These are phyloP conservation scores for Penicillium paradoxum DNA, from an alignment of 495 filamentous ascomycete genomes.

Conservation along the genomic window DNA sequence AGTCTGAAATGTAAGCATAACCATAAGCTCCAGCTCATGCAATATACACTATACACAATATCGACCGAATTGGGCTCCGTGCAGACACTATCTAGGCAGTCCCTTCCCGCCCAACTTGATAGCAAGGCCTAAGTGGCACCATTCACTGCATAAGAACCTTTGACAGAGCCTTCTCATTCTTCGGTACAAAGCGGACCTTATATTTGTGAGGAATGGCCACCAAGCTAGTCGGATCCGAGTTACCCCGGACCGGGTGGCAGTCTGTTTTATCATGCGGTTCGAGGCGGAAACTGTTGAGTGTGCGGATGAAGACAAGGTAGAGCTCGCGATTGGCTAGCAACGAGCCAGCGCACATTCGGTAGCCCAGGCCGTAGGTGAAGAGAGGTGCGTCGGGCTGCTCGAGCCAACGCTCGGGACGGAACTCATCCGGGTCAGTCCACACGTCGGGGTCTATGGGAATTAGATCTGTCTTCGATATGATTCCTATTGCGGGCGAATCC, in stretches of 20 bases:
- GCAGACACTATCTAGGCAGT: background rate
- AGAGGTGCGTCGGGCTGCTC: constrained; percentile 58
- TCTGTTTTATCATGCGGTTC: constrained; percentile 45
- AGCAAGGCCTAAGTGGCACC: background rate
- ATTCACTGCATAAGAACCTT: constrained; percentile 25
- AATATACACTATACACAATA: background rate
- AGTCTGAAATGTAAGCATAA: background rate
- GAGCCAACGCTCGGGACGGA: constrained; percentile 58
- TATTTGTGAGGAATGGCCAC: constrained; percentile 54
- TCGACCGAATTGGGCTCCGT: background rate
- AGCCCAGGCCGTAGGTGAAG: constrained; percentile 59
- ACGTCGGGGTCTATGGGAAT: constrained; percentile 46
- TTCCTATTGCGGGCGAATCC: background rate
- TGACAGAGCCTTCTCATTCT: constrained; percentile 37
- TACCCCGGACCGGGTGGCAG: constrained; percentile 51
- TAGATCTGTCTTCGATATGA: background rate
- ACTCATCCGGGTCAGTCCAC: constrained; percentile 54
- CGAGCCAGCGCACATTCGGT: constrained; percentile 62
- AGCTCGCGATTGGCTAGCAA: constrained; percentile 60
- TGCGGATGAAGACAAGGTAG: constrained; percentile 61
- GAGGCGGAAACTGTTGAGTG: constrained; percentile 54
- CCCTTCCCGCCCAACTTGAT: background rate
- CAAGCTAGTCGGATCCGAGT: constrained; percentile 52
- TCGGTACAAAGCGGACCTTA: constrained; percentile 51
- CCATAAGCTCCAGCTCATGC: background rate